Evolutionary conservation across 169 alveolate species (phyloP), one percentile per base, ranked within the genome.

Genomic region (Fabrea salina): DNA sequence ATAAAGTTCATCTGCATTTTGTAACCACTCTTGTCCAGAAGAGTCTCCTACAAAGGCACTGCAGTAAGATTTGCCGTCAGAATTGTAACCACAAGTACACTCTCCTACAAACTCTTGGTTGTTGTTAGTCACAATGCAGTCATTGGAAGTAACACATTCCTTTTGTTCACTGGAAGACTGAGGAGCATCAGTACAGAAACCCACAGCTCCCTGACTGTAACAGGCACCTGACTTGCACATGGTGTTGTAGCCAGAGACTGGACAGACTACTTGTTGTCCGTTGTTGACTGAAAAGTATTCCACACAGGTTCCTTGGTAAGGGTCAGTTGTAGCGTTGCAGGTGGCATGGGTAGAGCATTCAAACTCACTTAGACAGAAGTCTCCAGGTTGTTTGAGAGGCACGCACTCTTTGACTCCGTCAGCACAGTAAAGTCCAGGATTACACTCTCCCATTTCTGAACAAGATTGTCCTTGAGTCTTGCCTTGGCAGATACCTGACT

Each of bases 31-130:
- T 16, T 22, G 30, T 64, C 75, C 75, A n/a, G 79, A 66, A 8
- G 35, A 39, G 30, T 70, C 79, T 13, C 79, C 79, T 19, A 27
- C n/a, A 5, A 22, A 37, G n/a, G 44, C 51, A 13, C 54, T 16
- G 35, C 79, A 70, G 5, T 70, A 70, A 44, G 67, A 47, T 6
- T 41, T 49, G 16, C 79, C 79, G 32, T 19, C 27, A 13, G 43
- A 22, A 22, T 70, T 70, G 6, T 25, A 50, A 27, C 79, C 79
- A 49, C 79, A 70, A 5, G 66, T 47, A 22, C 79, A 70, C 2
- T 40, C 30, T 33, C 79, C 79, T 6, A 16, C 25, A 56, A 64
- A 64, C 2, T 25, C 3, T 33, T 64, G 75, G 16, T n/a, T n/a
- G 4, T 44, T 25, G 32, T 70, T 50, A 22, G 13, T 50, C 5